Percentiles rank a stretch among this genome's conserved stretches.
phyloP scores from a whole-genome alignment of 1,139 yeast species.

The Geotrichum klebahnii region DNA sequence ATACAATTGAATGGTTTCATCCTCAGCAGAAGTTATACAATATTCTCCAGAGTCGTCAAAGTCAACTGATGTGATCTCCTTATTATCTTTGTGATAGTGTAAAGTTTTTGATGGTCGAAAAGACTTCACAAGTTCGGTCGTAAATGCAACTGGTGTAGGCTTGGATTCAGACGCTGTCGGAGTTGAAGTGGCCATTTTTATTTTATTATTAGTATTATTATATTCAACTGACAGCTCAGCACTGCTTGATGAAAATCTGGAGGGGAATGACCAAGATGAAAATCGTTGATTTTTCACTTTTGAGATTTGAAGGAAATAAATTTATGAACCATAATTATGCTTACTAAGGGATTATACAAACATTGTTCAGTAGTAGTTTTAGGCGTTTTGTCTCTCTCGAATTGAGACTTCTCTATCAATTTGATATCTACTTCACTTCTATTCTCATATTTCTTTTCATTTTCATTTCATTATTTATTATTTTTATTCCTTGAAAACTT shows the following conservation, averaged over 20 bases:
- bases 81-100: constrained; percentile 47
- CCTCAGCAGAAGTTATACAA: constrained; percentile 64
- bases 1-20: constrained; percentile 78
- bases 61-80: constrained; percentile 72
- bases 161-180: background rate
- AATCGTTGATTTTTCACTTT: no score
- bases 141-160: constrained; percentile 33
- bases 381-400: background rate
- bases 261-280: no score
- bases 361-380: no score
- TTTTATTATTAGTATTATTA: no score
- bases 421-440: background rate
- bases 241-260: no score
- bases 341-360: no score
- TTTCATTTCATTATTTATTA: no score
- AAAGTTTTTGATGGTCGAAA: constrained; percentile 59
- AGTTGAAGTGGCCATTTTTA: constrained; percentile 20
- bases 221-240: no score
- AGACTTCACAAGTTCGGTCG: constrained; percentile 45
- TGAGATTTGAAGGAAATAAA: no score
- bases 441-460: no score
- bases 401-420: background rate
- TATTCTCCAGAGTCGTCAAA: constrained; percentile 83
- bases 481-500: no score
- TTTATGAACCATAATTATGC: no score